Base-by-base conservation (phyloP, 129 eudicot species). In the Rutidosis leptorrhynchoides region DNA sequence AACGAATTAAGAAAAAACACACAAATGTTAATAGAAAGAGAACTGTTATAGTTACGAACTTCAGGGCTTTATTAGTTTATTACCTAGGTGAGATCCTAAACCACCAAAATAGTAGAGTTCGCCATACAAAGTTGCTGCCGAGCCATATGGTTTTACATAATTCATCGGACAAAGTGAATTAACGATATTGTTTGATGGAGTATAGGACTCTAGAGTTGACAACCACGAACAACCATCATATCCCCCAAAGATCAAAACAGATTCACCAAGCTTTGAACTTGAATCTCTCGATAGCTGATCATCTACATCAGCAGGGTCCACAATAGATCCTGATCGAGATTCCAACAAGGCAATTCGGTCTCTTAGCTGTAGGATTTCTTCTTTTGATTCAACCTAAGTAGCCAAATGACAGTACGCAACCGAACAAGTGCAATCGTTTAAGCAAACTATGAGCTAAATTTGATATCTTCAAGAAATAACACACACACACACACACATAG, bases 91-190 rank as follows among this genome's bases (percentile, higher is more conserved):
- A 45, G 67, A 64, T 83, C 88, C 67, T 12, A 22, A 67, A 28
- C 96, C 95, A 11, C 95, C 96, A 63, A 85, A 72, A 70, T 85
- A 58, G 67, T 29, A 92, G 45, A 92, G 60, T 69, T 82, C 85
- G 53, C 77, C 85, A 55, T 83, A 69, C 37, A 81, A 72, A 51
- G 62, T 76, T 51, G 85, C 85, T 12, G 85, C 83, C 3, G 96
- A 78, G 6, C 83, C 68, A 79, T 77, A 78, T 67, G 77, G 70
- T 14, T 86, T 77, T 5, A 63, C 20, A 66, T 70, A 76, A 26
- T 77, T 69, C 95, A 88, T 88, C 1, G 82, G 80, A 15, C 56
- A 63, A 73, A 79, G 95, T 57, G 87, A 42, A n/a, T 16, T 37
- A 56, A 62, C 69, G 9, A 19, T 42, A 37, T 92, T 95, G 3